These are phyloP conservation scores for Kwoniella dejecticola DNA, from an alignment of 768 basidiomycete species.

Conservation along the genomic window DNA sequence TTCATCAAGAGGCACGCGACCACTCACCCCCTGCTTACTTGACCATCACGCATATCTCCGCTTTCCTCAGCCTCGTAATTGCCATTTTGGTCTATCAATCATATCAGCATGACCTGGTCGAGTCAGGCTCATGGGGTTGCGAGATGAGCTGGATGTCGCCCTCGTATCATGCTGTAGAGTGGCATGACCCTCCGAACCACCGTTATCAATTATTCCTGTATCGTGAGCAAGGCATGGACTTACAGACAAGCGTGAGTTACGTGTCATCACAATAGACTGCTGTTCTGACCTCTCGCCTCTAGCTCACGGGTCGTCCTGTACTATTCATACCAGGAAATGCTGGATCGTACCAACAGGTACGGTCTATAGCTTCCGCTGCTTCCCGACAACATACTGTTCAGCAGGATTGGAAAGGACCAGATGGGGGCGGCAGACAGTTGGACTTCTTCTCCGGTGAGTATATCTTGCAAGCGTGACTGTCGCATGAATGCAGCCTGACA, in stretches of 20 bases:
- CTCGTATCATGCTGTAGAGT: slow-evolving; percentile 73
- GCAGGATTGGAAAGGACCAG: slow-evolving; percentile 59
- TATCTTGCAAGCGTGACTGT: not conserved
- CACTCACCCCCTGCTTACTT: too few species aligned
- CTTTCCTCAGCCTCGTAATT: slow-evolving; percentile 16
- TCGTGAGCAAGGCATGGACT: slow-evolving; percentile 73
- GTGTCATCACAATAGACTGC: not conserved
- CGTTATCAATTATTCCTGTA: slow-evolving; percentile 89
- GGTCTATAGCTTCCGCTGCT: slow-evolving; percentile 92
- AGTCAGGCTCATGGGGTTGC: slow-evolving; percentile 48
- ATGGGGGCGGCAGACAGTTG: slow-evolving; percentile 57
- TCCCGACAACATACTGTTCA: slow-evolving; percentile 70
- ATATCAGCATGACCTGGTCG: slow-evolving; percentile 20
- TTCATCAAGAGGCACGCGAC: too few species aligned
- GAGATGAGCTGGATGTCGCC: slow-evolving; percentile 61
- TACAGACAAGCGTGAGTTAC: slow-evolving; percentile 59
- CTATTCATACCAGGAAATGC: slow-evolving; percentile 97
- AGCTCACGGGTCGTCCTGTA: slow-evolving; percentile 69
- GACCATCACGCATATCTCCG: not conserved
- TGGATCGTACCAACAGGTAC: slow-evolving; percentile 87
- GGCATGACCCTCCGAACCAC: slow-evolving; percentile 69
- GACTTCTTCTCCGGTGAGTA: slow-evolving; percentile 83
- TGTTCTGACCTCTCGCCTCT: not conserved
- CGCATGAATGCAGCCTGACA: not conserved
- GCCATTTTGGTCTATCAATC: slow-evolving; percentile 17